Conservation (phyloP, 345 rosid genomes). For the Hypericum androsaemum region DNA sequence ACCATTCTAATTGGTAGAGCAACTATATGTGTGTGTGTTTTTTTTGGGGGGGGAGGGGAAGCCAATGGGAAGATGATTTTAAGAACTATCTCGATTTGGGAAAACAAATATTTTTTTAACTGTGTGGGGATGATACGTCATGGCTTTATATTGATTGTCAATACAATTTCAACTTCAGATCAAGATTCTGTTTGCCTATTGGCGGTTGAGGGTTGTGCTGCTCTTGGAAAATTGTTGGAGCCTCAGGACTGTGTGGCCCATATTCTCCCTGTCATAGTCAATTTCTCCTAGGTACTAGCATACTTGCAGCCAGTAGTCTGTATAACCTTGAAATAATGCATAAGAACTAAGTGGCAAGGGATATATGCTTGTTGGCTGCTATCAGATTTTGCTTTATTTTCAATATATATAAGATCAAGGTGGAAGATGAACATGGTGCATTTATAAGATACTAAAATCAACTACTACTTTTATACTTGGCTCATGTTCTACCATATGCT, state of each 20-base stretch:
- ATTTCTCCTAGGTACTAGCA: slow-evolving; percentile 71
- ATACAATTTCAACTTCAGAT: slow-evolving; percentile 29
- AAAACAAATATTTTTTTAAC: too few species aligned
- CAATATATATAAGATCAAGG: too few species aligned
- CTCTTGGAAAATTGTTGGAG: slow-evolving; percentile 91
- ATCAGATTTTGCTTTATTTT: too few species aligned
- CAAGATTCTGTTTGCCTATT: slow-evolving; percentile 93
- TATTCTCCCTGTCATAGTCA: slow-evolving; percentile 86
- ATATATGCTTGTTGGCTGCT: not conserved
- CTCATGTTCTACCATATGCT: too few species aligned
- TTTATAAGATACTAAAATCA: too few species aligned
- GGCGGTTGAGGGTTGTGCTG: slow-evolving; percentile 97
- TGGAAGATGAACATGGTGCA: too few species aligned
- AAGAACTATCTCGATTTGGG: too few species aligned
- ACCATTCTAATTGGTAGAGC: too few species aligned
- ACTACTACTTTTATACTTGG: too few species aligned
- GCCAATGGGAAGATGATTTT: too few species aligned
- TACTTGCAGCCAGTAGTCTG: not conserved
- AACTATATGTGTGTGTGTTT: too few species aligned
- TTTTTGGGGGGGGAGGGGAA: too few species aligned
- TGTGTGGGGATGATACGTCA: not conserved
- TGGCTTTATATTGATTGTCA: not conserved
- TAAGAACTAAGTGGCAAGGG: not conserved
- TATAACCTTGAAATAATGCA: not conserved
- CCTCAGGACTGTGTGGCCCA: slow-evolving; percentile 86